Percentiles rank a stretch among this genome's conserved stretches.
Conservation (phyloP, 768 basidiomycete genomes). For the Clitopilus hobsonii region DNA sequence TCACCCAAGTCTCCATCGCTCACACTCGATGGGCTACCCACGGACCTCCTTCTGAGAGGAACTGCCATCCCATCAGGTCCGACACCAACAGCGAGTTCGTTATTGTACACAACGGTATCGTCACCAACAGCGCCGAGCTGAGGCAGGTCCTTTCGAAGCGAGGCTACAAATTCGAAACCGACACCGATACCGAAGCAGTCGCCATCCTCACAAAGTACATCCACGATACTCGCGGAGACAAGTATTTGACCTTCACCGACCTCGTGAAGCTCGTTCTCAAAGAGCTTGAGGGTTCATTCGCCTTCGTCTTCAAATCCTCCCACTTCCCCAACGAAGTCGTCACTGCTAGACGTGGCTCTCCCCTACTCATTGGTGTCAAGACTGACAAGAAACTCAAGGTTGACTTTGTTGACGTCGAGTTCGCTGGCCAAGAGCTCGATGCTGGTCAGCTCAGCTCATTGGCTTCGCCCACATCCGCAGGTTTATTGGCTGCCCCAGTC, state of each 20-base stretch:
- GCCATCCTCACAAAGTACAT: slow-evolving; percentile 96
- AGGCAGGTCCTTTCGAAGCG: slow-evolving; percentile 92
- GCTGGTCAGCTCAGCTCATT: slow-evolving; percentile 28
- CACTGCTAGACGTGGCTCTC: slow-evolving; percentile 94
- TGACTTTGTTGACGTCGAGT: slow-evolving; percentile 98
- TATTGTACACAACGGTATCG: slow-evolving; percentile 98
- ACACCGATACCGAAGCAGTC: slow-evolving; percentile 97
- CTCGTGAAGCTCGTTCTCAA: slow-evolving; percentile 94
- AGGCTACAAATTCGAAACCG: slow-evolving; percentile 89
- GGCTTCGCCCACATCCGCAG: neutral
- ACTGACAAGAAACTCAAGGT: slow-evolving; percentile 99
- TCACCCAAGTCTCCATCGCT: slow-evolving; percentile 93
- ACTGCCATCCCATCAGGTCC: slow-evolving; percentile 94
- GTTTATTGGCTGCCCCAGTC: slow-evolving; percentile 61
- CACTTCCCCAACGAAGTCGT: slow-evolving; percentile 97
- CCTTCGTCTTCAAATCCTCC: slow-evolving; percentile 95
- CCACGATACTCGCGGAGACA: slow-evolving; percentile 87
- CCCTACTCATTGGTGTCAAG: slow-evolving; percentile 96
- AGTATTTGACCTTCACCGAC: slow-evolving; percentile 82
- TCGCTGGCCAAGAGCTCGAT: slow-evolving; percentile 67
- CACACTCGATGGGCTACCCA: slow-evolving; percentile 99
- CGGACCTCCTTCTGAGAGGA: slow-evolving; percentile 79
- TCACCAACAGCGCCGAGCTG: slow-evolving; percentile 89
- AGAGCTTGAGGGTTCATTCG: slow-evolving; percentile 98
- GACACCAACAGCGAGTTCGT: slow-evolving; percentile 81